Conservation (phyloP, 2,329 filamentous ascomycete species). For the Verticillium dahliae region DNA sequence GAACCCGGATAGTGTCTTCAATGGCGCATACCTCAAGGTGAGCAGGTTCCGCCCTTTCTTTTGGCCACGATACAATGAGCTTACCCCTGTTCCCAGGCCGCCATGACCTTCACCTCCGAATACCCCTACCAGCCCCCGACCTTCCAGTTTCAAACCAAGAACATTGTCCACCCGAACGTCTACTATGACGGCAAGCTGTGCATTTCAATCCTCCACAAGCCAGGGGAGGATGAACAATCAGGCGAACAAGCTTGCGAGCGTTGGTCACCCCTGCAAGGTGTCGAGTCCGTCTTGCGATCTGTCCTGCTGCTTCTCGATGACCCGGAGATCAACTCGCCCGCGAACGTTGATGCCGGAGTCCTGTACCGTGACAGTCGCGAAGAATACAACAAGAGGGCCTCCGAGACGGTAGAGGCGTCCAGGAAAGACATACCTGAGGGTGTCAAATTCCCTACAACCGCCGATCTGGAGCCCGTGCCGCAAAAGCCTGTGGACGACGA, state of each 20-base stretch:
- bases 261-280: constrained; percentile 90
- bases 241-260: constrained; percentile 85
- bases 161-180: constrained; percentile 89
- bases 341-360: constrained; percentile 89
- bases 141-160: constrained; percentile 71
- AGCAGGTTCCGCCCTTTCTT: constrained; percentile 9
- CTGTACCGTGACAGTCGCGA: constrained; percentile 69
- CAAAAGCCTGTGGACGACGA: constrained; percentile 61
- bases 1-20: constrained; percentile 85
- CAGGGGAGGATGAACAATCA: constrained; percentile 88
- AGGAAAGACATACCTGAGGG: constrained; percentile 73
- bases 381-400: constrained; percentile 64
- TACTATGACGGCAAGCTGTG: constrained; percentile 87
- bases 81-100: constrained; percentile 43
- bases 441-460: constrained; percentile 74
- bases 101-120: constrained; percentile 80
- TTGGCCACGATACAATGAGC: not conserved
- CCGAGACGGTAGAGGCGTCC: constrained; percentile 63
- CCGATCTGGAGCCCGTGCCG: constrained; percentile 54
- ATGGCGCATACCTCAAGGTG: constrained; percentile 84
- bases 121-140: constrained; percentile 87
- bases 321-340: constrained; percentile 86
- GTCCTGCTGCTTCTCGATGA: constrained; percentile 89
- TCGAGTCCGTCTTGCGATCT: constrained; percentile 90
- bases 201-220: constrained; percentile 91